Evolutionary conservation across 768 basidiomycete species (phyloP).

Genomic region (Lactarius sanguifluus): DNA sequence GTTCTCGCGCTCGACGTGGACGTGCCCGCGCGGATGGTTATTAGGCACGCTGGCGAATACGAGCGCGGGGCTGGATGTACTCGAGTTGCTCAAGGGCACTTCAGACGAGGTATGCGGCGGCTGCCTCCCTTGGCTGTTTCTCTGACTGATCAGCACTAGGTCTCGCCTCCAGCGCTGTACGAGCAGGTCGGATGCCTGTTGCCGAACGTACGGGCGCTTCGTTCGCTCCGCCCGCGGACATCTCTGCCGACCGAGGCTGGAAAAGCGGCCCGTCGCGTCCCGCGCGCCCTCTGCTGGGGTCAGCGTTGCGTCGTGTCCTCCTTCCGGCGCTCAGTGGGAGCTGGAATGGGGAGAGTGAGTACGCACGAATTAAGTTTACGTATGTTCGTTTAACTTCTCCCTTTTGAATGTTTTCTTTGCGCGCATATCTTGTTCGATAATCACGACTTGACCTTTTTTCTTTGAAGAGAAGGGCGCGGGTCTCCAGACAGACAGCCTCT

Average conservation of each 20-base stretch:
- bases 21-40: slow-evolving; percentile 35
- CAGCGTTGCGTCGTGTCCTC: no score
- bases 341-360: no score
- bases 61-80: slow-evolving; percentile 31
- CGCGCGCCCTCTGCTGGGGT: slow-evolving; percentile 34
- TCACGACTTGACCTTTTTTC: no score
- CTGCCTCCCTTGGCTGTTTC: background rate
- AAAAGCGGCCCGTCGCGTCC: slow-evolving; percentile 34
- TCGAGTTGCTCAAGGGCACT: slow-evolving; percentile 34
- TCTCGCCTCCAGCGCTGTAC: slow-evolving; percentile 33
- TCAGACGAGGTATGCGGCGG: slow-evolving; percentile 34
- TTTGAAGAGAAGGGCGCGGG: no score
- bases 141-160: background rate
- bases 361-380: no score
- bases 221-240: slow-evolving; percentile 37
- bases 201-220: slow-evolving; percentile 34
- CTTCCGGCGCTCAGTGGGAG: no score
- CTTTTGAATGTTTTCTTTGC: no score
- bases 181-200: slow-evolving; percentile 34
- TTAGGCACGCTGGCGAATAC: slow-evolving; percentile 35
- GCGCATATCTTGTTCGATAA: no score
- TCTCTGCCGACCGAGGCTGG: slow-evolving; percentile 40
- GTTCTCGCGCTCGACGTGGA: slow-evolving; percentile 33
- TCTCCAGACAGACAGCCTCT: no score
- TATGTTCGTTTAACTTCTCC: no score